Evolutionary conservation across 2,329 filamentous ascomycete genomes (phyloP), one percentile per base, ranked within the genome.

Genomic region (Myrmaecium sp.): DNA sequence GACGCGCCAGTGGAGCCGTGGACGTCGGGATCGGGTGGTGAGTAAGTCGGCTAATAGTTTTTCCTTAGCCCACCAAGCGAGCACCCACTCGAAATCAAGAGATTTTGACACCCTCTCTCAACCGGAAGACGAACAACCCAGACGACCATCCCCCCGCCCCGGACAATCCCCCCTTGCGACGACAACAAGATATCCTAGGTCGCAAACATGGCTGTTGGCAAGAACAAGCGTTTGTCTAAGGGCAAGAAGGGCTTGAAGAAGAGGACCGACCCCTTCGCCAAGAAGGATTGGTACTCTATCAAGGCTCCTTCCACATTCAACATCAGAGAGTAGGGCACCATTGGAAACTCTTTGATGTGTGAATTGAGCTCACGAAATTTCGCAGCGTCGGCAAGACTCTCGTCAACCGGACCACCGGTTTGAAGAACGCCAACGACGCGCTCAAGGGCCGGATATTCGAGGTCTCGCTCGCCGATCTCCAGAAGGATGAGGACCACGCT

Each of bases 211-310:
- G 76, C 76, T 69, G 76, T 82, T 62, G 76, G 76, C 68, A 82
- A 82, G 81, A 98, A 98, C 77, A 98, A 98, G 83, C 83, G 89
- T 73, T 75, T 98, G 69, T 95, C 89, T 45, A 98, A 98, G 75
- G 89, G 89, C 69, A 98, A 95, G 82, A 98, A 98, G 76, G 86
- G 89, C 63, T 72, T 95, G 60, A 95, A 95, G 82, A 95, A 98
- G 86, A 86, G 86, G 69, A 86, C 84, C 54, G 89, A 98, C 63
- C 86, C 89, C 54, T 95, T 95, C 71, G 73, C 84, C 54, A 80
- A 86, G 59, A 98, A 98, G 74, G 89, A 95, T 62, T 95, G 91
- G 81, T 98, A 84, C 69, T 80, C 77, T 53, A 75, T 98, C 64
- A 95, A 95, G 82, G 86, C 89, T 34, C 89, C 89, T 46, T 83